These are phyloP conservation scores for Phaeosphaeriaceae sp. DNA, from an alignment of 2,329 filamentous ascomycete genomes.

Conservation along the genomic window DNA sequence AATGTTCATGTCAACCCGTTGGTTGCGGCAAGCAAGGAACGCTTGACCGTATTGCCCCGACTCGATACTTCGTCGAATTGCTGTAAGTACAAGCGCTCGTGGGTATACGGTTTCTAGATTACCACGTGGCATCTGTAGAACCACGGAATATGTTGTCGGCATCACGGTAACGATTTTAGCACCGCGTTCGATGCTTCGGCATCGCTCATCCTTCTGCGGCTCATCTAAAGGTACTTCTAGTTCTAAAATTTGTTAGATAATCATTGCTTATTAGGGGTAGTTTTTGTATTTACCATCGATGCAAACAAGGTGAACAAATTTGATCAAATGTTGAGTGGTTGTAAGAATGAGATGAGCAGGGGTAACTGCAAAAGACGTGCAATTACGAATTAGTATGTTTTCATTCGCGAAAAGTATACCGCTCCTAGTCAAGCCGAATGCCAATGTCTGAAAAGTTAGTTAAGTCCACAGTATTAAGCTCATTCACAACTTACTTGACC, in stretches of 20 bases:
- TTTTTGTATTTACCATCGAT: slow-evolving; percentile 63
- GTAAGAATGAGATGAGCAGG: slow-evolving; percentile 86
- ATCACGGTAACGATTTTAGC: slow-evolving; percentile 86
- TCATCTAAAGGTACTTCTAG: slow-evolving; percentile 86
- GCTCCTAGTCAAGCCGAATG: slow-evolving; percentile 73
- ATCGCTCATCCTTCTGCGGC: slow-evolving; percentile 89
- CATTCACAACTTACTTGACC: slow-evolving; percentile 27
- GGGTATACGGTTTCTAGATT: slow-evolving; percentile 96
- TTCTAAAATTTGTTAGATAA: slow-evolving; percentile 56
- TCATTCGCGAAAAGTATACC: slow-evolving; percentile 82
- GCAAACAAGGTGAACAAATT: slow-evolving; percentile 82
- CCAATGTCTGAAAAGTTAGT: slow-evolving; percentile 48
- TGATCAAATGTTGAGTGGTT: slow-evolving; percentile 88
- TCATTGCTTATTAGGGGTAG: background rate
- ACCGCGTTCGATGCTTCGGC: slow-evolving; percentile 88
- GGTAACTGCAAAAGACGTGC: slow-evolving; percentile 88
- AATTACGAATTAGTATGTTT: slow-evolving; percentile 78
- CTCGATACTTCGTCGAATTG: slow-evolving; percentile 82
- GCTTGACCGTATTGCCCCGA: slow-evolving; percentile 81
- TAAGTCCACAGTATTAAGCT: slow-evolving; percentile 13
- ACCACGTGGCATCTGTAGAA: slow-evolving; percentile 93
- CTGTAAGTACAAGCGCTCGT: slow-evolving; percentile 87
- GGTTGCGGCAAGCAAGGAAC: slow-evolving; percentile 86
- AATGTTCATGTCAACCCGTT: slow-evolving; percentile 98
- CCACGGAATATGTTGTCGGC: slow-evolving; percentile 82